A percentile compares a stretch with the other conserved stretches of the same genome.
Evolutionary conservation across 371 early-diverging fungal species (phyloP).

Genomic region (Apophysomyces elegans): DNA sequence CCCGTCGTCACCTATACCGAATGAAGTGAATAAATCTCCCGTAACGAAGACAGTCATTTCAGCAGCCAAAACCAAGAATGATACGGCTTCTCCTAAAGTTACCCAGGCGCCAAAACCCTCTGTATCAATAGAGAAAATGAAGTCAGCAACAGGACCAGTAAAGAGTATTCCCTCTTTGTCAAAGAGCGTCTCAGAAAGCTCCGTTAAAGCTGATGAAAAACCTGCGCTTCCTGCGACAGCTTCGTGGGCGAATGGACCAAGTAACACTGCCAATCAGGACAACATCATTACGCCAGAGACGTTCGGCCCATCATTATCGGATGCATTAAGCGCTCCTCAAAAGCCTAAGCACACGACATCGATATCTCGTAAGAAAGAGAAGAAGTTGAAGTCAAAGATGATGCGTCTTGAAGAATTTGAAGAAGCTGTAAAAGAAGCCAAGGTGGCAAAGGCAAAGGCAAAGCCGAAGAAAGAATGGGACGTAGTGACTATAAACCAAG

Average conservation of each 20-base stretch:
- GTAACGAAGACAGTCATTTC: slow-evolving; percentile 6
- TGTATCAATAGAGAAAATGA: slow-evolving; percentile 11
- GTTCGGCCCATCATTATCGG: slow-evolving; percentile 52
- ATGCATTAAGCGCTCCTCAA: slow-evolving; percentile 45
- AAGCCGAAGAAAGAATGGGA: slow-evolving; percentile 14
- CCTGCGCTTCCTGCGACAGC: slow-evolving; percentile 69
- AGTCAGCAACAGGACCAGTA: slow-evolving; percentile 8
- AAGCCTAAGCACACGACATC: slow-evolving; percentile 46
- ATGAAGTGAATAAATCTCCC: neutral
- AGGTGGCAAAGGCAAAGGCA: slow-evolving; percentile 18
- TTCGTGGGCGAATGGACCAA: slow-evolving; percentile 61
- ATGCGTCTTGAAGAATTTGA: slow-evolving; percentile 52
- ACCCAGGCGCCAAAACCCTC: slow-evolving; percentile 21
- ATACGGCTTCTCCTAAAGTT: neutral
- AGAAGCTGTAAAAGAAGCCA: slow-evolving; percentile 30
- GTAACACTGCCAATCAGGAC: slow-evolving; percentile 32
- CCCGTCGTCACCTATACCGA: slow-evolving; percentile 10
- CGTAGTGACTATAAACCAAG: neutral
- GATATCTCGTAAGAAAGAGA: slow-evolving; percentile 45
- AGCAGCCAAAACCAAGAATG: neutral
- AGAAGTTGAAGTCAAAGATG: slow-evolving; percentile 47
- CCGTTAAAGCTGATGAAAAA: slow-evolving; percentile 34
- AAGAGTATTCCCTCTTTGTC: slow-evolving; percentile 27
- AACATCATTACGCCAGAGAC: slow-evolving; percentile 45
- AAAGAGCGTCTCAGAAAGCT: slow-evolving; percentile 20